Percentiles rank a stretch among this genome's conserved stretches.
These are phyloP conservation scores for Penicillium pancosmium DNA, from an alignment of 495 filamentous ascomycete species.

Conservation along the genomic window DNA sequence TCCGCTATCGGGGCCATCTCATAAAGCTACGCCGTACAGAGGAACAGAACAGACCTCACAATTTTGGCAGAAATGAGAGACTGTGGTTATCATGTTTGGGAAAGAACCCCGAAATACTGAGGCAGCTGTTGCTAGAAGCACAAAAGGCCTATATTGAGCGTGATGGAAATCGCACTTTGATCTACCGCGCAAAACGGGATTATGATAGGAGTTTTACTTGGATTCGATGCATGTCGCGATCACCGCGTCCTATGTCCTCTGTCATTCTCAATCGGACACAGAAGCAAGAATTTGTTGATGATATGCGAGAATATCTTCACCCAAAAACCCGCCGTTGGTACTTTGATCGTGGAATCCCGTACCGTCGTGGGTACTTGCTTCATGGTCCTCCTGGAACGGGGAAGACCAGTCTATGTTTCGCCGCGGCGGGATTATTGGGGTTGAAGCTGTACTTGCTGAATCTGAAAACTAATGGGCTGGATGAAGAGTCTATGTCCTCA, in stretches of 20 bases:
- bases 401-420: conserved; percentile 65
- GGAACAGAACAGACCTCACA: not conserved
- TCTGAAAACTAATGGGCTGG: conserved; percentile 8
- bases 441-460: conserved; percentile 62
- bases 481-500: conserved; percentile 62
- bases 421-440: conserved; percentile 61
- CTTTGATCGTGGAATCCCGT: conserved; percentile 61
- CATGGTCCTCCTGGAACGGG: conserved; percentile 72
- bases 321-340: conserved; percentile 32
- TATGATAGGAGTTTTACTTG: conserved; percentile 49
- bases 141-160: conserved; percentile 54
- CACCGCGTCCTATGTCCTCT: conserved; percentile 56
- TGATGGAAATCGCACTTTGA: conserved; percentile 63
- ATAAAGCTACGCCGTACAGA: conserved; percentile 24
- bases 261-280: conserved; percentile 74
- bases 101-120: conserved; percentile 60
- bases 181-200: conserved; percentile 55
- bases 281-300: conserved; percentile 19
- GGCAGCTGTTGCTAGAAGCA: conserved; percentile 66
- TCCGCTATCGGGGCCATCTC: conserved; percentile 59
- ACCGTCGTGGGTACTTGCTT: conserved; percentile 63
- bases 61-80: not conserved
- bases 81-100: not conserved
- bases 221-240: conserved; percentile 64
- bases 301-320: conserved; percentile 20